These are phyloP conservation scores for Arachnomyces sp. DNA, from an alignment of 2,329 filamentous ascomycete genomes.

Conservation along the genomic window DNA sequence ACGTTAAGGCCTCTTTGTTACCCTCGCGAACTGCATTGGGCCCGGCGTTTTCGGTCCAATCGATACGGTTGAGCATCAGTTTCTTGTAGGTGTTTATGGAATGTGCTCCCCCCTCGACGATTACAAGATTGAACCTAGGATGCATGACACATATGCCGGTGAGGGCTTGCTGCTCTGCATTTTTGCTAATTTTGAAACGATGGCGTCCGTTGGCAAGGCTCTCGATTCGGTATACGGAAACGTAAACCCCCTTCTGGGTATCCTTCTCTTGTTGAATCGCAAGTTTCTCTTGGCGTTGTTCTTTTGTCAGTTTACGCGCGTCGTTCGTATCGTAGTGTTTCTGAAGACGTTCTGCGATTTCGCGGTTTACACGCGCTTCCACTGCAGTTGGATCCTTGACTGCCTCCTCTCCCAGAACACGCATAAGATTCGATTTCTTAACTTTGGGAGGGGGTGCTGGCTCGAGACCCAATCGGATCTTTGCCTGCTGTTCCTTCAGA, in stretches of 20 bases:
- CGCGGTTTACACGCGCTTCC: slow-evolving; percentile 83
- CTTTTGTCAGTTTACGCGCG: slow-evolving; percentile 78
- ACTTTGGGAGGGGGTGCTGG: slow-evolving; percentile 91
- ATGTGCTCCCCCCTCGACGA: slow-evolving; percentile 84
- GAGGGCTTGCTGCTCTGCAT: slow-evolving; percentile 79
- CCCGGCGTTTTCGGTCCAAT: slow-evolving; percentile 84
- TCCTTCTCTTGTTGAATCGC: slow-evolving; percentile 76
- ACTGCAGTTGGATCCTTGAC: slow-evolving; percentile 97
- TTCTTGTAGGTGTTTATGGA: slow-evolving; percentile 81
- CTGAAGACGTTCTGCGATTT: slow-evolving; percentile 78
- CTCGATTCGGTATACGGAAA: slow-evolving; percentile 82
- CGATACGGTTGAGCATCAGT: slow-evolving; percentile 84
- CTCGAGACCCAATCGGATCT: slow-evolving; percentile 82
- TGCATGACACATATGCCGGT: slow-evolving; percentile 90
- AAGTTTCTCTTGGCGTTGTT: slow-evolving; percentile 78
- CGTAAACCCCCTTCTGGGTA: slow-evolving; percentile 72
- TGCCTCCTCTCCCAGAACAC: slow-evolving; percentile 81
- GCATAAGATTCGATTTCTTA: slow-evolving; percentile 96
- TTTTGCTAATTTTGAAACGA: slow-evolving; percentile 84
- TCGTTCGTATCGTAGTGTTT: slow-evolving; percentile 73
- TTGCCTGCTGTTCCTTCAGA: slow-evolving; percentile 91
- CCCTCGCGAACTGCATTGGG: slow-evolving; percentile 50
- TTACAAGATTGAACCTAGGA: slow-evolving; percentile 76
- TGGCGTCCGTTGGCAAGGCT: slow-evolving; percentile 88
- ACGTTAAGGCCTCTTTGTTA: slow-evolving; percentile 53